A percentile compares a stretch with the other conserved stretches of the same genome.
Conservation (phyloP, 225 moss, liverwort and hornwort genomes). For the Asterella californica region DNA sequence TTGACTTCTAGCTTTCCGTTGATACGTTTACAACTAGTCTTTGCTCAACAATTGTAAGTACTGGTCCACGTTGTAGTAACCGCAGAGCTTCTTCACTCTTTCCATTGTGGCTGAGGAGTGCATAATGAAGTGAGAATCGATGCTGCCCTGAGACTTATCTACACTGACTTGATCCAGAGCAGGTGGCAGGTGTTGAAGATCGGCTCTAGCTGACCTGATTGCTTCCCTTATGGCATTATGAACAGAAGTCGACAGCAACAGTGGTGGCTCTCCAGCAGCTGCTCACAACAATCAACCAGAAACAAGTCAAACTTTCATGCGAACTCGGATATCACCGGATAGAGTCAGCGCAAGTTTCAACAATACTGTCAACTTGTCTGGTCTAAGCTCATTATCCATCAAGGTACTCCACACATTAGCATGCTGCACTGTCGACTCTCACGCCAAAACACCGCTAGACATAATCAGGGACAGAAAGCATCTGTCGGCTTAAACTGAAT, state of each 20-base stretch:
- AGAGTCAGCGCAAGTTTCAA: too few species aligned
- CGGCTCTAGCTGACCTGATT: slow-evolving; percentile 45
- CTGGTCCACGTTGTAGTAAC: slow-evolving; percentile 59
- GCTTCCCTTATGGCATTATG: slow-evolving; percentile 61
- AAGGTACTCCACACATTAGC: neutral
- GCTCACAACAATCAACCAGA: slow-evolving; percentile 9
- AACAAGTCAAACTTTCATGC: neutral
- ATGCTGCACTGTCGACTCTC: neutral
- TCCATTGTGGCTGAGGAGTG: slow-evolving; percentile 49
- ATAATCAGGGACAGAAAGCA: too few species aligned
- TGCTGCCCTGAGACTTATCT: neutral
- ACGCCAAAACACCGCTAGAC: too few species aligned
- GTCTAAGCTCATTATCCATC: neutral
- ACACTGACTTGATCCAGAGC: neutral
- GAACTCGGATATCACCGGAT: neutral
- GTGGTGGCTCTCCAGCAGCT: slow-evolving; percentile 76
- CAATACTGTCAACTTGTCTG: neutral
- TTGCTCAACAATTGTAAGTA: slow-evolving; percentile 40
- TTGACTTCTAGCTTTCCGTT: neutral
- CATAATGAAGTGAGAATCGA: slow-evolving; percentile 22
- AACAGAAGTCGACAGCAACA: slow-evolving; percentile 55
- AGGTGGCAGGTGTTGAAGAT: slow-evolving; percentile 18
- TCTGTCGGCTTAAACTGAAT: too few species aligned
- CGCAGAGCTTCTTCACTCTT: slow-evolving; percentile 58
- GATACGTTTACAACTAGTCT: neutral